Evolutionary conservation across 345 rosid species (phyloP), one percentile per base, ranked within the genome.

Genomic region (Rhizophora mangle): DNA sequence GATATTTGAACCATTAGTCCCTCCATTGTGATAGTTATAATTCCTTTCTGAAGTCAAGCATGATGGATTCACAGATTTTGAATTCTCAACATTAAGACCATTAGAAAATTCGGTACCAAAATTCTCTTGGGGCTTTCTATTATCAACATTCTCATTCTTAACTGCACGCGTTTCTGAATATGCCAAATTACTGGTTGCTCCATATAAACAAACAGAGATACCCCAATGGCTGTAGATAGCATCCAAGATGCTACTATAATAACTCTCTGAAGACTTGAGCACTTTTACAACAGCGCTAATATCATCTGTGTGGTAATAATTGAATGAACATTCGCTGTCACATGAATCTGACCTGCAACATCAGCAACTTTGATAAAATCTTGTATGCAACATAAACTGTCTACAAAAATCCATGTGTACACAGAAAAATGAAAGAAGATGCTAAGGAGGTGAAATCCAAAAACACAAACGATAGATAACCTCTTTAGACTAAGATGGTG

Each of bases 331-430:
- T 47, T 82, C 91, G 24, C 75, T 32, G 57, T 74, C 87, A 68
- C 76, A 79, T 51, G 87, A 83, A 71, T 95, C 96, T 64, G 89
- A 80, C 84, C 99, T 91, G 97, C 81, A 88, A 79, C 64, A 68
- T 72, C 62, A 73, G 55, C 46, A 73, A 76, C 6, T 43, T 43
- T 43, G 18, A 43, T 43, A 43, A 43, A 43, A 43, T 43, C 49
- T 43, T 43, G 49, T 13, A 13, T 43, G 49, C 49, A 43, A 11
- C 49, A 43, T 13, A 43, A 43, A 1, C 49, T 43, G 19, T 43
- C 10, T 10, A 39, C 15, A 43, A 43, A 43, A 43, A 43, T 43
- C 49, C 49, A 43, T 0, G 18, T 3, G 18, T 13, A 43, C 49
- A 43, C 49, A 13, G 18, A 43, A 43, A 43, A 43, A 43, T 43